These are phyloP conservation scores for Podila epigama DNA, from an alignment of 192 early-diverging fungal species.

Conservation along the genomic window DNA sequence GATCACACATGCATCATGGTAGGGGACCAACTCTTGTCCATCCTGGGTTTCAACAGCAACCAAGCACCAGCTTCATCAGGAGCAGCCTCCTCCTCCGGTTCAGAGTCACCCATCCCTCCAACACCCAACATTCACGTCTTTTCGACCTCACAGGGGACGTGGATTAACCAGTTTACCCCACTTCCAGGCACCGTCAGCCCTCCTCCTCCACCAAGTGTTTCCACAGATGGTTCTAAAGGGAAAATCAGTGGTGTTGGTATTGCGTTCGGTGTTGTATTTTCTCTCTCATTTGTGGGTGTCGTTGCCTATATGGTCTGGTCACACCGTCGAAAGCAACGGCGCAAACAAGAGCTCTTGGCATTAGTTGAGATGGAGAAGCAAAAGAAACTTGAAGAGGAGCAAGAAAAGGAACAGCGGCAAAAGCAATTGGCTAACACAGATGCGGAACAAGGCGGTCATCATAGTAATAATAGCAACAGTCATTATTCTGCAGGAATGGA, in stretches of 20 bases:
- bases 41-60: conserved; percentile 37
- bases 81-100: neutral
- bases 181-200: conserved; percentile 19
- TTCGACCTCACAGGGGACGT: conserved; percentile 12
- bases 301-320: conserved; percentile 22
- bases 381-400: conserved; percentile 10
- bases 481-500: neutral
- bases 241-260: conserved; percentile 21
- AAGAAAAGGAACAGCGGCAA: conserved; percentile 10
- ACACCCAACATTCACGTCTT: conserved; percentile 29
- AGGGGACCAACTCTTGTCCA: conserved; percentile 30
- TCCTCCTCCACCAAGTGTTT: conserved; percentile 13
- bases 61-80: conserved; percentile 17
- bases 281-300: conserved; percentile 13
- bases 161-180: conserved; percentile 21
- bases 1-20: conserved; percentile 39
- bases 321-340: conserved; percentile 9
- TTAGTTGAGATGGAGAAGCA: conserved; percentile 25
- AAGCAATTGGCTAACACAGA: conserved; percentile 1
- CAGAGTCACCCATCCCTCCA: neutral
- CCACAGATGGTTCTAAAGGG: conserved; percentile 11
- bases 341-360: conserved; percentile 12
- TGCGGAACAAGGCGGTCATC: neutral
- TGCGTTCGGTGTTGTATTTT: conserved; percentile 32
- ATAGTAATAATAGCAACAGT: neutral